These are phyloP conservation scores for Dimocarpus longan DNA, from an alignment of 345 rosid species.

Conservation along the genomic window DNA sequence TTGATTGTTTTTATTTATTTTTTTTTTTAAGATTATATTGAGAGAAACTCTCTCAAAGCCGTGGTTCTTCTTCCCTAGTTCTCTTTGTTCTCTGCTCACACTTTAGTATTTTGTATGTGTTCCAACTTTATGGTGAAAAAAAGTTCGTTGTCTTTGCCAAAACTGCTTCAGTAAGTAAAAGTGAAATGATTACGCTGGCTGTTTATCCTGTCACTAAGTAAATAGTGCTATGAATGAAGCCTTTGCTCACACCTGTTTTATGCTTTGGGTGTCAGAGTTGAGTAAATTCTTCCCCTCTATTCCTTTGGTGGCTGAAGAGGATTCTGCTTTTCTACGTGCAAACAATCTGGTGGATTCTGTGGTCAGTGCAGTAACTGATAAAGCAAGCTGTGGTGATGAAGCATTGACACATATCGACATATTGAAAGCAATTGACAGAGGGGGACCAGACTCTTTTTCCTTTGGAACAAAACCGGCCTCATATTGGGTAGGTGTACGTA, in stretches of 20 bases:
- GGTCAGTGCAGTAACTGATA: conserved; percentile 53
- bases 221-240: background rate
- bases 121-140: background rate
- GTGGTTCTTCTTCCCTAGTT: background rate
- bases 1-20: background rate
- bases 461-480: conserved; percentile 73
- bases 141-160: background rate
- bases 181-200: background rate
- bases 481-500: conserved; percentile 64
- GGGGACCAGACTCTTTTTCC: conserved; percentile 57
- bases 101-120: background rate
- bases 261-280: conserved; percentile 51
- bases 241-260: conserved; percentile 6
- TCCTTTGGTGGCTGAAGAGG: conserved; percentile 96
- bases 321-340: conserved; percentile 64
- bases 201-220: background rate
- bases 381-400: conserved; percentile 40
- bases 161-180: background rate
- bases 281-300: conserved; percentile 72
- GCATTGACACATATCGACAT: conserved; percentile 60
- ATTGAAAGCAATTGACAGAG: conserved; percentile 85
- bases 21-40: background rate
- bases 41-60: background rate
- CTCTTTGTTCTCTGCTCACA: background rate
- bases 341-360: conserved; percentile 72